Evolutionary conservation across 2,329 filamentous ascomycete species (phyloP), one percentile per base, ranked within the genome.

Genomic region (Verticillium nonalfalfae): DNA sequence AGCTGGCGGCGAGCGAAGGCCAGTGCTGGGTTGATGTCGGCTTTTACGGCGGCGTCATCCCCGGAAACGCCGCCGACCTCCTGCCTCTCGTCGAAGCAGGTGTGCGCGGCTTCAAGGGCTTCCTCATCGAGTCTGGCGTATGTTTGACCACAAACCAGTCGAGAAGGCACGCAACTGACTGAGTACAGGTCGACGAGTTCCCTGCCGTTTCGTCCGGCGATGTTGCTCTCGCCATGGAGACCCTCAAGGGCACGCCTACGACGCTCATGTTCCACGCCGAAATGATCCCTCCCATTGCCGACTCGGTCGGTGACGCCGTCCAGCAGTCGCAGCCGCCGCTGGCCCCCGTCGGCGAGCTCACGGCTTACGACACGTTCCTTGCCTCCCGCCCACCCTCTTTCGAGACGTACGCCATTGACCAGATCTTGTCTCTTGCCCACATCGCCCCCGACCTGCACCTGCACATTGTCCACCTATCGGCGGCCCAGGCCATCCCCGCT

Each of bases 11-110:
- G 31, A 92, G 92, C 50, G 76, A 85, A 64, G 92, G 90, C 38
- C 90, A 98, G 77, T 97, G 94, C 77, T 99, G 94, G 94, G 92
- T 98, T 33, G 95, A 98, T 69, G 93, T 98, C n/a, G 95, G 93
- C 35, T 98, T 99, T 76, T 98, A 98, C 72, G 95, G 95, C 33
- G 95, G 95, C 36, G 87, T 98, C 45, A 87, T 99, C 57, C 95
- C 95, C 3, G 95, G 94, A 1, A 99, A 99, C 71, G 85, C 88
- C 2, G 75, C 84, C 11, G 87, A 98, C 70, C 78, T 99, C 60
- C 86, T 91, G 68, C 88, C 87, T 0, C 81, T 99, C 4, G 90
- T 98, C 1, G 84, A 91, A 61, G 90, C 87, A 50, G 95, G 95
- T 60, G 94, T 98, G 11, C 84, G 93, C 66, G 95, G 95, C 13